Conservation (phyloP, 441 rosid species). For the Macaranga tanarius region DNA sequence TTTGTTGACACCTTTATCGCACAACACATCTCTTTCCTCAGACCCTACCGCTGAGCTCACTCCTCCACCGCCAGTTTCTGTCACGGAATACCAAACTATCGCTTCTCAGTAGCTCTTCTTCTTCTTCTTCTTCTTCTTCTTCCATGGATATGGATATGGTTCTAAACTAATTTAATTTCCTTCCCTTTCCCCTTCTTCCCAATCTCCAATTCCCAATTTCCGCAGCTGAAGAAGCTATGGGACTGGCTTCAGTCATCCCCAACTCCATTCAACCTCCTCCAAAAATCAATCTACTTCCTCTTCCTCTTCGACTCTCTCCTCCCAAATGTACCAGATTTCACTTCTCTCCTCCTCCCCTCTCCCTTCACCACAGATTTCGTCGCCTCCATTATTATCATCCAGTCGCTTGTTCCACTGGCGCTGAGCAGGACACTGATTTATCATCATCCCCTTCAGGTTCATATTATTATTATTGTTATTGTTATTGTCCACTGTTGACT, state of each 20-base stretch:
- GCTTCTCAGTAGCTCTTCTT: background rate
- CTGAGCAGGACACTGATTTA: slow-evolving; percentile 54
- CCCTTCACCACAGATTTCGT: slow-evolving; percentile 2
- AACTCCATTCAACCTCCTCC: slow-evolving; percentile 40
- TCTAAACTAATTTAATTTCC: background rate
- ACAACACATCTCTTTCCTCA: no score
- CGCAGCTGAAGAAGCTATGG: slow-evolving; percentile 30
- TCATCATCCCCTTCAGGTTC: slow-evolving; percentile 53
- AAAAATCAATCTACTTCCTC: slow-evolving; percentile 33
- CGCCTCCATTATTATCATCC: slow-evolving; percentile 11
- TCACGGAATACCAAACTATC: no score
- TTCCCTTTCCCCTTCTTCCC: background rate
- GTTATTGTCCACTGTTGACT: background rate
- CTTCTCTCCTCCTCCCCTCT: slow-evolving; percentile 31
- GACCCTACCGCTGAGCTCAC: no score
- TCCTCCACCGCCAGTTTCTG: no score
- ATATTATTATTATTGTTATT: background rate
- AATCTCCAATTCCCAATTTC: background rate
- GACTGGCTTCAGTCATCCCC: slow-evolving; percentile 63
- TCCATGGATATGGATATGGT: background rate
- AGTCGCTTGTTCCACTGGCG: slow-evolving; percentile 42
- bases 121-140: background rate
- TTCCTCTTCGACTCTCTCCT: slow-evolving; percentile 34
- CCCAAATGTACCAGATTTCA: slow-evolving; percentile 37
- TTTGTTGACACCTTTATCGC: no score